Conservation (phyloP, 352 stramenopile species). For the Phytophthora multivora region DNA sequence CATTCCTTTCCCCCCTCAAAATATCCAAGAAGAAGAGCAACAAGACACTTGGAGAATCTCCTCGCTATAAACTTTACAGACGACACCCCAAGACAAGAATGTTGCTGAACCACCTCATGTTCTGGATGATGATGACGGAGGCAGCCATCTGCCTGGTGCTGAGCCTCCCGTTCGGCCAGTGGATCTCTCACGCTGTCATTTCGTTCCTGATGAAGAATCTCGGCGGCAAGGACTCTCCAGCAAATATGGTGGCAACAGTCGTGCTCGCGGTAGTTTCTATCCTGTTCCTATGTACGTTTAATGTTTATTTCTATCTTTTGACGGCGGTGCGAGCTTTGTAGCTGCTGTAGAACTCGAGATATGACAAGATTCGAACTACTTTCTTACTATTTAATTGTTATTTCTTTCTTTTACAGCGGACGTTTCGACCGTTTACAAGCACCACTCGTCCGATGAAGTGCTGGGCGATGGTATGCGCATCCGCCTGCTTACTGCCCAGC, state of each 20-base stretch:
- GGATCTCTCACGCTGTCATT: slow-evolving; percentile 55
- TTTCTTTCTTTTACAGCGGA: slow-evolving; percentile 50
- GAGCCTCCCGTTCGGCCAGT: slow-evolving; percentile 66
- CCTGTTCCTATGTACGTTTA: slow-evolving; percentile 75
- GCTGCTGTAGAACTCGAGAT: slow-evolving; percentile 12
- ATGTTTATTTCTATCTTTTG: not conserved
- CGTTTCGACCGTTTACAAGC: slow-evolving; percentile 72
- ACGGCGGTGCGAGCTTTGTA: not conserved
- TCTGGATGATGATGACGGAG: slow-evolving; percentile 62
- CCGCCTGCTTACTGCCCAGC: slow-evolving; percentile 73
- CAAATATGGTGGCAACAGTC: slow-evolving; percentile 48
- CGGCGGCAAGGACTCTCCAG: slow-evolving; percentile 50
- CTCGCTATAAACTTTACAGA: not conserved
- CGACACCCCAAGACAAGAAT: slow-evolving; percentile 27
- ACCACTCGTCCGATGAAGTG: slow-evolving; percentile 58
- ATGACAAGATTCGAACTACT: slow-evolving; percentile 10
- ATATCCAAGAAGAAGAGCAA: not conserved
- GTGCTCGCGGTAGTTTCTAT: slow-evolving; percentile 66
- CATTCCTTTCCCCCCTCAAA: no score
- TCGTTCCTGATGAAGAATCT: slow-evolving; percentile 58
- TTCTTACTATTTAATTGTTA: not conserved
- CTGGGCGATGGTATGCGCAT: slow-evolving; percentile 82
- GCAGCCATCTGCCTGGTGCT: slow-evolving; percentile 51
- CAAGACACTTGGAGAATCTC: not conserved
- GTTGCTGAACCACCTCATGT: slow-evolving; percentile 60